Base-by-base conservation (phyloP, 371 early-diverging fungal species). In the Mucor plumbeus region DNA sequence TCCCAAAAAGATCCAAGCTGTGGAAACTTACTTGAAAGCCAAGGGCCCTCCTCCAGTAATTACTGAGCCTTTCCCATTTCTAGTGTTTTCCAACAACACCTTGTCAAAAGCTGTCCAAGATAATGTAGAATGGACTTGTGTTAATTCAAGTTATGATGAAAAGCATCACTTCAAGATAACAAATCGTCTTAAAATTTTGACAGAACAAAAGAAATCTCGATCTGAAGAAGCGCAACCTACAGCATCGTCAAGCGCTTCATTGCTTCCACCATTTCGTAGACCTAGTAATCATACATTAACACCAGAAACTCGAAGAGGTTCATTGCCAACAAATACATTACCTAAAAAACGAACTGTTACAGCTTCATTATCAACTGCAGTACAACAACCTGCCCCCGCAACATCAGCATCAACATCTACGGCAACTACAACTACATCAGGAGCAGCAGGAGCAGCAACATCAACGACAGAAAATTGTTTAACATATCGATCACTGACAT, bases 41-140 rank as follows among this genome's bases (percentile, higher is more conserved):
- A 80, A 84, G 7, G 86, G 85, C 11, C 75, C 88, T 0, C 85
- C 86, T 4, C 86, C 87, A 0, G 74, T 75, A n/a, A 34, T 78
- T 6, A 59, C 50, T 1, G 65, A 70, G 5, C 74, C 71, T 15
- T 17, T 54, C 26, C 40, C 53, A 19, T 44, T 63, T 7, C 54
- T 74, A 14, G 59, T 35, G 7, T 65, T 64, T 14, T 19, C 44
- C 6, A 64, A 64, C n/a, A 64, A 64, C 34, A 56, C 39, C 14
- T 60, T 62, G 17, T 17, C 47, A 39, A 26, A 26, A 8, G 34
- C 54, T 4, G 43, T 34, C 8, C 31, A 33, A 21, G 39, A 56
- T 5, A 58, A 62, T 31, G 39, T 50, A 59, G 38, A 63, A 55
- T 68, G 69, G 75, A 65, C 31, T 10, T 39, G 15, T 44, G 64